A percentile compares a stretch with the other conserved stretches of the same genome.
These are phyloP conservation scores for Mariannaea sp. DNA, from an alignment of 2,329 filamentous ascomycete genomes.

Conservation along the genomic window DNA sequence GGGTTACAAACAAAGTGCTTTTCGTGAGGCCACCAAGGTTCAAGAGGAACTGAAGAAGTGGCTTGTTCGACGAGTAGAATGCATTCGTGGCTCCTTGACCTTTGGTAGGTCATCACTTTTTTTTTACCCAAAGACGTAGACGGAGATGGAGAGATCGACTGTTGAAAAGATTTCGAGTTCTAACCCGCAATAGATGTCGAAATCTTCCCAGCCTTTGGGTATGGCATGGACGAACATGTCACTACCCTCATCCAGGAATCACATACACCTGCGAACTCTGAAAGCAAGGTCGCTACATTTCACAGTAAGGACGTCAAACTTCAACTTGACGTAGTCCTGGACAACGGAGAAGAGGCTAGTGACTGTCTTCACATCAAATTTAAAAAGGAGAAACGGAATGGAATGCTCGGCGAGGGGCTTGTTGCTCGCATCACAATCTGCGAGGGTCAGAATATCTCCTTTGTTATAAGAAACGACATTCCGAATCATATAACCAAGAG, in stretches of 20 bases:
- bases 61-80: constrained; percentile 74
- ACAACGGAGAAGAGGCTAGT: constrained; percentile 52
- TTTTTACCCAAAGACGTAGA: not conserved
- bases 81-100: constrained; percentile 68
- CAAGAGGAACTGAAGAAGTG: constrained; percentile 70
- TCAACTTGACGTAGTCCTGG: constrained; percentile 70
- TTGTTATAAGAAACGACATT: constrained; percentile 68
- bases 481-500: constrained; percentile 60
- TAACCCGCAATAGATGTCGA: constrained; percentile 61
- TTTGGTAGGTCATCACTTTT: constrained; percentile 50
- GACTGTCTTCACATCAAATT: constrained; percentile 60
- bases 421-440: constrained; percentile 61
- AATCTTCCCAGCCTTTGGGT: constrained; percentile 74
- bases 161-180: not conserved
- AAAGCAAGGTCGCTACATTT: constrained; percentile 68
- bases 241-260: constrained; percentile 58
- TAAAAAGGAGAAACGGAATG: constrained; percentile 54
- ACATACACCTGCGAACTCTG: constrained; percentile 44
- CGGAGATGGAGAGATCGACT: too few relatives aligned
- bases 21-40: constrained; percentile 57
- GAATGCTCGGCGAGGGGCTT: constrained; percentile 66
- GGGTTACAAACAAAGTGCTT: constrained; percentile 54
- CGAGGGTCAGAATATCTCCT: constrained; percentile 72
- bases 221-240: constrained; percentile 66
- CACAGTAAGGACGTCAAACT: constrained; percentile 62